These are phyloP conservation scores for Begonia masoniana DNA, from an alignment of 306 rosid genomes.

Conservation along the genomic window DNA sequence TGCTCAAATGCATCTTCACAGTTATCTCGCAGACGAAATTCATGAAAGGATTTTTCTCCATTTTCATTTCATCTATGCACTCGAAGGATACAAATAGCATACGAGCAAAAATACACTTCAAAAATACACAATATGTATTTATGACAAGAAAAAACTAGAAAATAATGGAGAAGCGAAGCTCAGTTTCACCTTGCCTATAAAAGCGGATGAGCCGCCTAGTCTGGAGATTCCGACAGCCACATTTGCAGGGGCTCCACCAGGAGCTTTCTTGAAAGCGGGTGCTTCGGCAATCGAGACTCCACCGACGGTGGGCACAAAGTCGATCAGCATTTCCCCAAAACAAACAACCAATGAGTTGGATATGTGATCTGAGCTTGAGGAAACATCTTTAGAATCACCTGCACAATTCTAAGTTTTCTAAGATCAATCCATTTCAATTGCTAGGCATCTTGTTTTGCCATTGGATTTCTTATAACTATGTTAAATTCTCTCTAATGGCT, in stretches of 20 bases:
- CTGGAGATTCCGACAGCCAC: constrained; percentile 79
- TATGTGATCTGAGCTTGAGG: constrained; percentile 8
- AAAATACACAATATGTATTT: not conserved
- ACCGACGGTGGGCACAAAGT: constrained; percentile 67
- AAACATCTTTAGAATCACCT: constrained; percentile 23
- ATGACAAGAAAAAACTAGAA: not conserved
- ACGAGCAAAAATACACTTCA: not conserved
- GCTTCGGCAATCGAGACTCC: constrained; percentile 94
- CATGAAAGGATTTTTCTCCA: too few relatives aligned
- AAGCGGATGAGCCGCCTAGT: constrained; percentile 76
- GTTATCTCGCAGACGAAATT: too few relatives aligned
- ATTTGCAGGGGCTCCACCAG: constrained; percentile 98
- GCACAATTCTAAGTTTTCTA: constrained; percentile 12
- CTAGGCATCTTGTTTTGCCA: too few relatives aligned
- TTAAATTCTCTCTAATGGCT: too few relatives aligned
- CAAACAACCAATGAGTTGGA: constrained; percentile 33
- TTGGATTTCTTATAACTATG: too few relatives aligned
- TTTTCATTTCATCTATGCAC: too few relatives aligned
- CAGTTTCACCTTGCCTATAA: constrained; percentile 65
- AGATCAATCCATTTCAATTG: constrained; percentile 7
- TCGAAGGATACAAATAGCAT: not conserved
- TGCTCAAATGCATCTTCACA: too few relatives aligned
- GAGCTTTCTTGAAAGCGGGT: constrained; percentile 82
- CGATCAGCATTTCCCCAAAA: constrained; percentile 56
- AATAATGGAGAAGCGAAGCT: not conserved